Evolutionary conservation across 345 rosid genomes (phyloP), one percentile per base, ranked within the genome.

Genomic region (Populus euphratica): DNA sequence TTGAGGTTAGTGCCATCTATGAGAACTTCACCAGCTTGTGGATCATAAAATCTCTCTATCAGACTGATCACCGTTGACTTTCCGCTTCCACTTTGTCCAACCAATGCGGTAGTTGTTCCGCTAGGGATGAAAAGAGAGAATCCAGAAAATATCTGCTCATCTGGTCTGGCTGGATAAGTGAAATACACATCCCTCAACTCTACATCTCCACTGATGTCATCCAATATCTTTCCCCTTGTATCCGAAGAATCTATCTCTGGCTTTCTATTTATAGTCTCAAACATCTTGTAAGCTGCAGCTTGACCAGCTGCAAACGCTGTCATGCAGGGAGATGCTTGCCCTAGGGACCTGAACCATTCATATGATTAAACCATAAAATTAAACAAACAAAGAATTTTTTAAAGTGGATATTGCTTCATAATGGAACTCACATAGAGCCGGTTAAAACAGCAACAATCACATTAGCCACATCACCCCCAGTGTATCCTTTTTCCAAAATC

Each of bases 351-450:
- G 83, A 64, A 79, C 20, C 66, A 78, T 81, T 20, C 47, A 75
- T 44, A 8, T 5, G 9, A 14, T 14, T 6, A 36, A 64, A 21
- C 44, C 23, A 21, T 39, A 76, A 33, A 47, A 17, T 3, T 44
- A 54, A 52, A 11, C 6, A 23, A 11, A 76, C 4, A 52, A 25
- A 2, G 5, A 50, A 16, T 1, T 49, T 44, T 27, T 50, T 0
- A 12, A 23, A 47, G 11, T 56, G 49, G 65, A 66, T 64, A 25
- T 11, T 50, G 29, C 1, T 10, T 35, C n/a, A 18, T 2, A 73
- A 3, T 44, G 49, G 49, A 39, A 49, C 95, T 88, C 81, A 94
- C 98, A 88, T 87, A 71, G 98, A 89, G 50, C 96, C 96, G 5
- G 85, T 73, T 77, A 92, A 21, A 64, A 91, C 88, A 0, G 91